phyloP scores from a whole-genome alignment of 768 basidiomycete species.

The Cystofilobasidium ferigula region DNA sequence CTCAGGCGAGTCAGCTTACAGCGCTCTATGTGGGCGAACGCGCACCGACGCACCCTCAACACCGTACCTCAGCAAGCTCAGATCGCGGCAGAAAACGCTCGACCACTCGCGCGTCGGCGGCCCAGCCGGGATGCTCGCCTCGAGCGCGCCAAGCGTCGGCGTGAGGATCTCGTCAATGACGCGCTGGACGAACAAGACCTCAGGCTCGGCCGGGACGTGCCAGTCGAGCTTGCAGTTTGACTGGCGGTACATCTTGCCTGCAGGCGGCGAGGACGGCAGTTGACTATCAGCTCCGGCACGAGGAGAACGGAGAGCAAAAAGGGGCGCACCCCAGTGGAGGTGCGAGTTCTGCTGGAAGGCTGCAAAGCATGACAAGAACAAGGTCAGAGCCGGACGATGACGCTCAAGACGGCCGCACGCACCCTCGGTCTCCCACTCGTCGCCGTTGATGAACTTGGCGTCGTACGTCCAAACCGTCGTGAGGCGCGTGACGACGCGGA shows the following conservation, averaged over 20 bases:
- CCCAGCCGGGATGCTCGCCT: slow-evolving; percentile 46
- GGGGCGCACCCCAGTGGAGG: slow-evolving; percentile 51
- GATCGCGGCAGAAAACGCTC: slow-evolving; percentile 37
- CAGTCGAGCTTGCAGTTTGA: slow-evolving; percentile 70
- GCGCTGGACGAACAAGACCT: slow-evolving; percentile 61
- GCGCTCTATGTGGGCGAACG: slow-evolving; percentile 76
- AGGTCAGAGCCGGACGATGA: not conserved
- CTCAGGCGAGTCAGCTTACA: slow-evolving; percentile 44
- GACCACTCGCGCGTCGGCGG: slow-evolving; percentile 61
- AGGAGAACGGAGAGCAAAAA: too few relatives aligned
- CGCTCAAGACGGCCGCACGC: slow-evolving; percentile 25
- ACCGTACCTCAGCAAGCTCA: slow-evolving; percentile 18
- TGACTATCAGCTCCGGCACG: too few relatives aligned
- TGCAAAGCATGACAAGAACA: slow-evolving; percentile 32
- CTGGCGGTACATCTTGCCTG: slow-evolving; percentile 54
- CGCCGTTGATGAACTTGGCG: slow-evolving; percentile 66
- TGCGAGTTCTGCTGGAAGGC: slow-evolving; percentile 63
- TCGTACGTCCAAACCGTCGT: slow-evolving; percentile 73
- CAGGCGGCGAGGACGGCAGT: not conserved
- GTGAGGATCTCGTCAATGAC: slow-evolving; percentile 58
- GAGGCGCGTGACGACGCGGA: slow-evolving; percentile 58
- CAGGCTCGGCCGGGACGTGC: slow-evolving; percentile 62
- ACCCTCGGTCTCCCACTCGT: slow-evolving; percentile 67
- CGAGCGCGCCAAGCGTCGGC: slow-evolving; percentile 51
- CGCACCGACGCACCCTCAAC: slow-evolving; percentile 43